These are phyloP conservation scores for Trichosporon faecale DNA, from an alignment of 1,284 basidiomycete genomes.

Conservation along the genomic window DNA sequence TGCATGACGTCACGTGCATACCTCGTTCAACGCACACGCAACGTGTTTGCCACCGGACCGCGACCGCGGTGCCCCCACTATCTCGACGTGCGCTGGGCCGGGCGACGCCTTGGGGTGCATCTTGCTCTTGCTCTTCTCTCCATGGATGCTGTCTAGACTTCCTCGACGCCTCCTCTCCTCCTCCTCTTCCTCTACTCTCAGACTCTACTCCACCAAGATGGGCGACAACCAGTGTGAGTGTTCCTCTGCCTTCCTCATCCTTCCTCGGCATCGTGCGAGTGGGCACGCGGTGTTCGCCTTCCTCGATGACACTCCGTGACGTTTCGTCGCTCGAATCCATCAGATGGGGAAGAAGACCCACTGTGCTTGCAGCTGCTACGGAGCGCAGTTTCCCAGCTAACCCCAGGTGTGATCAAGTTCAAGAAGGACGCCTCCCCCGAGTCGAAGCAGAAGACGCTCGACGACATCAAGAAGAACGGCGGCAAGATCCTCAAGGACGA, in stretches of 20 bases:
- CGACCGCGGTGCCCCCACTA: neutral
- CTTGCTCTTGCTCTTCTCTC: neutral
- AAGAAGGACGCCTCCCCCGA: conserved; percentile 7
- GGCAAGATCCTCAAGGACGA: conserved; percentile 9
- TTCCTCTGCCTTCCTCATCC: neutral
- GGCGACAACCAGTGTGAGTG: conserved; percentile 5
- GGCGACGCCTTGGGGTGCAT: neutral
- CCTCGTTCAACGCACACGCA: neutral
- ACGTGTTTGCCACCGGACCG: neutral
- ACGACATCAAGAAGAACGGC: neutral
- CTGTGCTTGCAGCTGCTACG: neutral
- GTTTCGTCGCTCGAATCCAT: too few species aligned
- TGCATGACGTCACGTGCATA: conserved; percentile 1
- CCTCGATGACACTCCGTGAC: neutral
- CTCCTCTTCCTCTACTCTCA: neutral
- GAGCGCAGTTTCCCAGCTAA: neutral
- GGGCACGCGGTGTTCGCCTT: neutral
- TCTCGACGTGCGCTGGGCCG: neutral
- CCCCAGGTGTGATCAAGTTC: conserved; percentile 1
- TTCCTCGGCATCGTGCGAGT: neutral
- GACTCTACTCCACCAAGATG: neutral
- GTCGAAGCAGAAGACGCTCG: conserved; percentile 4
- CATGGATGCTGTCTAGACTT: neutral
- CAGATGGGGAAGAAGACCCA: neutral
- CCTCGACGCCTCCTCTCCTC: neutral